Conservation (phyloP, 192 early-diverging fungal species). For the Chytriomyces hyalinus region DNA sequence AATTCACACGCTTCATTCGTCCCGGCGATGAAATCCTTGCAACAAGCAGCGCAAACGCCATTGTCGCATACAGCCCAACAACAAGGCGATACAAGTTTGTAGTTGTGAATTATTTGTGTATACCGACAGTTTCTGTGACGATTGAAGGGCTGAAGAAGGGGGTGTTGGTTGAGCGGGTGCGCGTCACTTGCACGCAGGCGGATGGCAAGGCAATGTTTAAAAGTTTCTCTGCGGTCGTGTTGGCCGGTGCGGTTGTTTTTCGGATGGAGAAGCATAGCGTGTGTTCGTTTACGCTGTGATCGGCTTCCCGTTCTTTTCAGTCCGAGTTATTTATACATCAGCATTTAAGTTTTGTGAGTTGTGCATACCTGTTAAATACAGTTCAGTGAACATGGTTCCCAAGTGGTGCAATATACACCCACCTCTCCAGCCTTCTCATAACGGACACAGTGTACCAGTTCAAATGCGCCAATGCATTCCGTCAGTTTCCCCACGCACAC, state of each 20-base stretch:
- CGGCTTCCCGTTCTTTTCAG: background rate
- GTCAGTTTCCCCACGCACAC: too few relatives aligned
- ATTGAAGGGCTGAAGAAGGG: background rate
- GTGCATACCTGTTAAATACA: too few relatives aligned
- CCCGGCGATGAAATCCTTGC: conserved; percentile 28
- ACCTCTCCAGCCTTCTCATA: too few relatives aligned
- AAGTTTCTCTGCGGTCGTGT: background rate
- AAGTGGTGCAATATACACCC: too few relatives aligned
- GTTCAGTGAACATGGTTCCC: too few relatives aligned
- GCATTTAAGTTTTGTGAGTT: too few relatives aligned
- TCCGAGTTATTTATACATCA: too few relatives aligned
- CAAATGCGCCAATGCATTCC: too few relatives aligned
- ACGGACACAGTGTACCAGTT: too few relatives aligned
- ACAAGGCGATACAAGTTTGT: conserved; percentile 7
- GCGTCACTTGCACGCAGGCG: background rate
- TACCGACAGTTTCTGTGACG: conserved; percentile 1
- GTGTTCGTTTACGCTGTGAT: conserved; percentile 14
- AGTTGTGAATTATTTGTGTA: background rate
- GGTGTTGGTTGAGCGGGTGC: background rate
- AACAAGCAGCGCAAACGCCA: background rate
- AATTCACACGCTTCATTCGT: conserved; percentile 42
- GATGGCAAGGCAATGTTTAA: conserved; percentile 18
- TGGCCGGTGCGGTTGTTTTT: background rate
- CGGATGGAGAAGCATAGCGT: conserved; percentile 2
- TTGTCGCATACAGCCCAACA: conserved; percentile 10